phyloP scores from a whole-genome alignment of 108 stramenopile species.

The Skeletonema costatum region DNA sequence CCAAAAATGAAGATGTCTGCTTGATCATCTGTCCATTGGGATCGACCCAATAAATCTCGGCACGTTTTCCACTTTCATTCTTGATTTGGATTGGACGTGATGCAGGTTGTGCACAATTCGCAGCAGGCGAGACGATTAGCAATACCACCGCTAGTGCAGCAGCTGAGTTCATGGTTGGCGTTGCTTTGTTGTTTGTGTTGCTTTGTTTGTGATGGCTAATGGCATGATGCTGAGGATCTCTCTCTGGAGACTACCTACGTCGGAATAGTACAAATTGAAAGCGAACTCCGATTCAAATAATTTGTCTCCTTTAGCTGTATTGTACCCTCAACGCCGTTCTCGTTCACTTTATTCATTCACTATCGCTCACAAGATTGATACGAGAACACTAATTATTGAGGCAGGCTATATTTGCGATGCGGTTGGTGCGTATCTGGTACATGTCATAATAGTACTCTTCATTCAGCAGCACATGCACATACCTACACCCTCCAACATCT shows the following conservation, averaged over 20 bases:
- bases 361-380: neutral
- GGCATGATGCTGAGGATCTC: no score
- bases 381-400: neutral
- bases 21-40: conserved; percentile 26
- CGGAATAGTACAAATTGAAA: neutral
- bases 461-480: neutral
- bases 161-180: neutral
- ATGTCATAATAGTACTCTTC: neutral
- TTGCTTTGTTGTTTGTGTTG: neutral
- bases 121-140: neutral
- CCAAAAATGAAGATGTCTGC: conserved; percentile 4
- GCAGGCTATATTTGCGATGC: conserved; percentile 5
- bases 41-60: conserved; percentile 67
- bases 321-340: neutral
- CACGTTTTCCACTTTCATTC: conserved; percentile 49
- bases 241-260: no score
- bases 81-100: conserved; percentile 44
- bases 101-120: neutral
- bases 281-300: neutral
- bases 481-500: no score
- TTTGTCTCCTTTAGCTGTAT: no score
- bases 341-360: neutral
- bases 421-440: neutral
- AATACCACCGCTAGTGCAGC: neutral
- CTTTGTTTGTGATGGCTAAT: neutral